These are phyloP conservation scores for Pythium brachiatum DNA, from an alignment of 352 stramenopile species.

Conservation along the genomic window DNA sequence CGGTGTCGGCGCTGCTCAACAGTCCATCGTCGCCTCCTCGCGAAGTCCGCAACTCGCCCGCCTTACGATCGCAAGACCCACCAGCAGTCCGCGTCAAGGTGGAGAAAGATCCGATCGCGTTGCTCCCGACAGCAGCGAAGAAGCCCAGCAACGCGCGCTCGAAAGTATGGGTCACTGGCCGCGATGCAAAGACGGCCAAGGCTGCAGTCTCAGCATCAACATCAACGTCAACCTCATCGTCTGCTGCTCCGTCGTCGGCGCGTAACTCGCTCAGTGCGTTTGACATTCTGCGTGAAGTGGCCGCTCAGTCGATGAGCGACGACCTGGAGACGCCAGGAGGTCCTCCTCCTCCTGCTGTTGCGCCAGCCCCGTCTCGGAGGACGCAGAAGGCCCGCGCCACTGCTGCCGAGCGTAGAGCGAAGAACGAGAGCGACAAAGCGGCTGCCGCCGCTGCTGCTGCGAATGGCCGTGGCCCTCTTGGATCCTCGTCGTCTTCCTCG, in stretches of 20 bases:
- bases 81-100: conserved; percentile 51
- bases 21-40: conserved; percentile 44
- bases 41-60: conserved; percentile 2
- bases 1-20: conserved; percentile 74
- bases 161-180: conserved; percentile 26
- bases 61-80: conserved; percentile 11
- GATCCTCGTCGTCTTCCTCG: neutral
- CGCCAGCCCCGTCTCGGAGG: neutral
- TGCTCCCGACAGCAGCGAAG: conserved; percentile 27
- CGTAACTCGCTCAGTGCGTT: conserved; percentile 61
- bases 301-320: conserved; percentile 56
- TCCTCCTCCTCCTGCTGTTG: neutral
- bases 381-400: neutral
- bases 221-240: neutral
- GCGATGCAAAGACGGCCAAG: conserved; percentile 24
- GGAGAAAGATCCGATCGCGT: conserved; percentile 41
- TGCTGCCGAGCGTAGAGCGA: conserved; percentile 5
- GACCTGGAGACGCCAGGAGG: conserved; percentile 41
- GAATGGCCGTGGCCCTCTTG: conserved; percentile 8
- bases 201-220: conserved; percentile 1
- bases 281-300: conserved; percentile 82
- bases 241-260: neutral
- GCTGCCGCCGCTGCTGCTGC: neutral
- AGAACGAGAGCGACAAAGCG: conserved; percentile 12
- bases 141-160: conserved; percentile 25